Evolutionary conservation across 768 basidiomycete genomes (phyloP).

Genomic region (Lentinula sp.): DNA sequence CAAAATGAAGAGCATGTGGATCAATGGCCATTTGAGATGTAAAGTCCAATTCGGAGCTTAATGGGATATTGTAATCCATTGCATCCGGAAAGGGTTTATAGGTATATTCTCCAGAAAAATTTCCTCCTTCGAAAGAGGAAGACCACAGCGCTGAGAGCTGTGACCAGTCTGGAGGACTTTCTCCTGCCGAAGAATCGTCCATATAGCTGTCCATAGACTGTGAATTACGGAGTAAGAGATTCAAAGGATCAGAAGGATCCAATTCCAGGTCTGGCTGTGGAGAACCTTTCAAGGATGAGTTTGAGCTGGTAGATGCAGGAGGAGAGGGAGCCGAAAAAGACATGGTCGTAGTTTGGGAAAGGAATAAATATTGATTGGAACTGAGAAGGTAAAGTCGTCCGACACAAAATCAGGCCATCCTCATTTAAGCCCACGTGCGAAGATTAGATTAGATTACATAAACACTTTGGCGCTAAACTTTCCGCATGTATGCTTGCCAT

Average conservation of each 20-base stretch:
- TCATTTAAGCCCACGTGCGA: background rate
- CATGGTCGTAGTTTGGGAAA: slow-evolving; percentile 2
- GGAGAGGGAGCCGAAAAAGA: slow-evolving; percentile 7
- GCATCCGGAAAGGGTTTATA: slow-evolving; percentile 30
- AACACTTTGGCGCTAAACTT: too few relatives aligned
- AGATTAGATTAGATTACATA: background rate
- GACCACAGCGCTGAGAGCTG: slow-evolving; percentile 46
- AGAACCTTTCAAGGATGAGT: slow-evolving; percentile 7
- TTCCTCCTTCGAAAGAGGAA: slow-evolving; percentile 11
- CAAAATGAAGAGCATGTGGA: slow-evolving; percentile 55
- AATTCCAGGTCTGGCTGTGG: slow-evolving; percentile 35
- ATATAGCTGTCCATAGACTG: slow-evolving; percentile 25
- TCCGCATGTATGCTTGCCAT: too few relatives aligned
- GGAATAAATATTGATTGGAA: background rate
- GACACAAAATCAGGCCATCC: slow-evolving; percentile 1
- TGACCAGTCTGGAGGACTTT: slow-evolving; percentile 46
- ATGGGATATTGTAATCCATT: slow-evolving; percentile 36
- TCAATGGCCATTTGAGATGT: slow-evolving; percentile 55
- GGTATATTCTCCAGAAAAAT: slow-evolving; percentile 15
- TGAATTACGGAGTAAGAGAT: slow-evolving; percentile 46
- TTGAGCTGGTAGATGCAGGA: slow-evolving; percentile 2
- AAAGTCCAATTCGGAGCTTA: slow-evolving; percentile 59
- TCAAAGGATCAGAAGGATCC: slow-evolving; percentile 54
- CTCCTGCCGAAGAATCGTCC: slow-evolving; percentile 26
- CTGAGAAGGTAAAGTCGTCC: background rate